Evolutionary conservation across 2,329 filamentous ascomycete genomes (phyloP).

Genomic region (Scedosporium apiospermum): DNA sequence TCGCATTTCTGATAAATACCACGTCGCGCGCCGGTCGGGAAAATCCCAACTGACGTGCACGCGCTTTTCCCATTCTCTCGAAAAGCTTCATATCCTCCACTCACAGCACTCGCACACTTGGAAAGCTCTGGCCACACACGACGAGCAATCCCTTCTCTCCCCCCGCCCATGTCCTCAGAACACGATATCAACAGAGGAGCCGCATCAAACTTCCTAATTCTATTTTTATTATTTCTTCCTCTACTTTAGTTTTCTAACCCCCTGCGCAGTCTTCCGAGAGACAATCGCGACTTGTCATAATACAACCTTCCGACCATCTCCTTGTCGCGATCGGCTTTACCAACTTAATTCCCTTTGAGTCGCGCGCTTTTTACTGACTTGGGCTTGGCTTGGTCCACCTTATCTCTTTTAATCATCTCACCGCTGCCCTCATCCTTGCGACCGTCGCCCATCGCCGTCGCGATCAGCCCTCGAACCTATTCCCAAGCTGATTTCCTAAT

Average conservation of each 20-base stretch:
- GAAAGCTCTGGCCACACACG: background rate
- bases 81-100: background rate
- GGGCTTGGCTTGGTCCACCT: background rate
- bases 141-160: background rate
- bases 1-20: slow-evolving; percentile 12
- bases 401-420: background rate
- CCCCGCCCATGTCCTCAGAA: background rate
- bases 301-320: background rate
- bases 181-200: background rate
- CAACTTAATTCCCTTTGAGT: background rate
- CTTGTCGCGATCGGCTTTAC: background rate
- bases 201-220: background rate
- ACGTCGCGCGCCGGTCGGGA: slow-evolving; percentile 11
- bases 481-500: slow-evolving; percentile 2
- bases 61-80: slow-evolving; percentile 11
- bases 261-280: background rate
- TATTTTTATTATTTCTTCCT: background rate
- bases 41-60: slow-evolving; percentile 12
- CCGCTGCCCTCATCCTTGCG: background rate
- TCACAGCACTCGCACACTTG: background rate
- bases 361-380: background rate
- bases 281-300: background rate
- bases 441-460: background rate
- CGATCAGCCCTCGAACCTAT: background rate
- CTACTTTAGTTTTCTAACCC: too few species aligned